Base-by-base conservation (phyloP, 345 rosid genomes). In the Melastoma malabathricum region DNA sequence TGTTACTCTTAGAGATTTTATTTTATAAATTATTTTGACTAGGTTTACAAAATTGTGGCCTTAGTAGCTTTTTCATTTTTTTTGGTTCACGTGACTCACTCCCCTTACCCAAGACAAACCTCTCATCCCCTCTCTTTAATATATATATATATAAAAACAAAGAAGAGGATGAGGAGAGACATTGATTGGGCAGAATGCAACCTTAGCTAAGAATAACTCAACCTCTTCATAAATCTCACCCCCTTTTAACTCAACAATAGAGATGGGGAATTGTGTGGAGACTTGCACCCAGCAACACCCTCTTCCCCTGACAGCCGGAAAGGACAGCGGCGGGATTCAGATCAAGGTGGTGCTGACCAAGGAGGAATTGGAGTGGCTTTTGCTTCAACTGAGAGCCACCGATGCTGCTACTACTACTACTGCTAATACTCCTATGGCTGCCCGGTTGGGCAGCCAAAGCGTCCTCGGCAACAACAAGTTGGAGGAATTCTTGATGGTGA, bases 311-410 rank as follows among this genome's bases (percentile, higher is more conserved):
- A 25, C 31, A 63, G 69, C 48, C 23, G 64, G 55, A 59, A 53
- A 47, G 54, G 18, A 38, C 59, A 68, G 18, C 18, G 54, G 56
- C 46, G 54, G 44, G 14, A 59, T 72, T 50, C 82, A 84, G 72
- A 76, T 89, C 58, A 84, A 89, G 76, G 70, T 89, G 54, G 74
- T 89, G 56, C 81, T 89, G 59, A 75, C 79, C 31, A 82, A 67
- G 59, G 86, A 84, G 23, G 92, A 89, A 63, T 53, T 89, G 8
- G 80, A 79, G 54, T 69, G 69, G 85, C 54, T 89, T 59, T 59
- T 80, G 75, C 56, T 65, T 54, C 72, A 72, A 27, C 50, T 78
- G 27, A 69, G 66, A 10, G 38, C 10, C 14, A 47, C 58, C 49
- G n/a, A n/a, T n/a, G n/a, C n/a, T n/a, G n/a, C n/a, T n/a, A n/a